Evolutionary conservation across 106 monocot genomes (phyloP).

Genomic region (Acorus calamus): DNA sequence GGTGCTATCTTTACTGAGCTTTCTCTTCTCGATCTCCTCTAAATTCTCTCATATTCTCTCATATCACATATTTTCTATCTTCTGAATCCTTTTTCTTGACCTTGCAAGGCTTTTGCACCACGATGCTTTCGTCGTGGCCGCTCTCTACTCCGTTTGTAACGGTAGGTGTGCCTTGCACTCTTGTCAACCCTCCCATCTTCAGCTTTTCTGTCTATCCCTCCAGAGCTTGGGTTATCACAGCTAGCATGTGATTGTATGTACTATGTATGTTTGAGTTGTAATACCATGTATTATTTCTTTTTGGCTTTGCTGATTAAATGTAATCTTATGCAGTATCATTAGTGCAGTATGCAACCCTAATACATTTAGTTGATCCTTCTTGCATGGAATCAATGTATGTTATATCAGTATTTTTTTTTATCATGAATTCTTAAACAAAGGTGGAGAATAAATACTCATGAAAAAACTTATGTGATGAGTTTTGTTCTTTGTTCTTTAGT

Average conservation of each 20-base stretch:
- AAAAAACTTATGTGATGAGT: too few species aligned
- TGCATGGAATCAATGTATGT: too few species aligned
- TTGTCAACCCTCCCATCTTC: conserved; percentile 8
- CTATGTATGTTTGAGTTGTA: too few species aligned
- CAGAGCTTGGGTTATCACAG: conserved; percentile 21
- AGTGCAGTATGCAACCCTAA: too few species aligned
- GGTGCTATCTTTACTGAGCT: conserved; percentile 45
- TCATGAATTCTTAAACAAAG: too few species aligned
- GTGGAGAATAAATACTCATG: too few species aligned
- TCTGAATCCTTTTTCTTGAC: conserved; percentile 41
- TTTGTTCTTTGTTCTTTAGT: too few species aligned
- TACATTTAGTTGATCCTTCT: too few species aligned
- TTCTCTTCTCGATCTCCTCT: neutral
- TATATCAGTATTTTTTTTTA: too few species aligned
- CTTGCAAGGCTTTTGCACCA: conserved; percentile 40
- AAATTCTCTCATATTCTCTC: neutral
- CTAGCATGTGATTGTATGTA: neutral
- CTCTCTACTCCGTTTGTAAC: conserved; percentile 8
- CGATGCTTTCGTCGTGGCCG: neutral
- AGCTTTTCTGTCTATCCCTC: conserved; percentile 35
- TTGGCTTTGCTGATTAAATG: too few species aligned
- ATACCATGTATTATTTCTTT: too few species aligned
- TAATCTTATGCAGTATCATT: too few species aligned
- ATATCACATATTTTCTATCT: neutral
- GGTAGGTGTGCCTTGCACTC: neutral